phyloP scores from a whole-genome alignment of 1,284 basidiomycete genomes.

The Malassezia globosa region DNA sequence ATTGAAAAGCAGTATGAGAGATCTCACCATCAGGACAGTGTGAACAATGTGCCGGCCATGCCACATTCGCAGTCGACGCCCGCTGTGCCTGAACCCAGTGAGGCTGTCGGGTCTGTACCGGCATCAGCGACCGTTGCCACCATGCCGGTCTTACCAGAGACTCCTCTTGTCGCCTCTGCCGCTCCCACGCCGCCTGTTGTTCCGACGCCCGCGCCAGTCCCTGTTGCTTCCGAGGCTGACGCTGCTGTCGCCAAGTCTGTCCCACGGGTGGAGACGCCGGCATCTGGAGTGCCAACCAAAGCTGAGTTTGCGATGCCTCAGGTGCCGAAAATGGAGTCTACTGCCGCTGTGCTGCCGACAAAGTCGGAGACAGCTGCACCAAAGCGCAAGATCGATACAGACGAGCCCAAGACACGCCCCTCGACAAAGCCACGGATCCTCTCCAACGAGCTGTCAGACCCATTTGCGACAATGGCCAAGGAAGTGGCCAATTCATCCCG shows the following conservation, averaged over 20 bases:
- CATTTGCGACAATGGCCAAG: too few species aligned
- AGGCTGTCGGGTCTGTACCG: not conserved
- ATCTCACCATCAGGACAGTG: too few species aligned
- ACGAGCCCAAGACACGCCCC: slow-evolving; percentile 1
- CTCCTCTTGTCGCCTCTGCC: not conserved
- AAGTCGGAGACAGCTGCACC: not conserved
- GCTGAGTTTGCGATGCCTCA: not conserved
- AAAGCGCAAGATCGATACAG: slow-evolving; percentile 11
- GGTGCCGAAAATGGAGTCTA: not conserved
- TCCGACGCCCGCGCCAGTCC: not conserved
- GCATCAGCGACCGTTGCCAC: not conserved
- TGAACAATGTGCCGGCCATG: slow-evolving; percentile 3
- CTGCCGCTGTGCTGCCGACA: not conserved
- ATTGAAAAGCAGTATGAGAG: too few species aligned
- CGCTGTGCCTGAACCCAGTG: not conserved
- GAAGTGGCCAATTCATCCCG: too few species aligned
- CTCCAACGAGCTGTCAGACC: not conserved
- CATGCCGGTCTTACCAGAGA: not conserved
- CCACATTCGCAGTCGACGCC: not conserved
- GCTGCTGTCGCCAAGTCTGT: not conserved
- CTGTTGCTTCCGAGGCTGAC: not conserved
- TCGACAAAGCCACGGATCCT: not conserved
- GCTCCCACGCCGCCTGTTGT: not conserved
- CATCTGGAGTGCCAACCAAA: not conserved
- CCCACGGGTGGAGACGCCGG: not conserved